These are phyloP conservation scores for Coprinopsis strossmayeri DNA, from an alignment of 768 basidiomycete genomes.

Conservation along the genomic window DNA sequence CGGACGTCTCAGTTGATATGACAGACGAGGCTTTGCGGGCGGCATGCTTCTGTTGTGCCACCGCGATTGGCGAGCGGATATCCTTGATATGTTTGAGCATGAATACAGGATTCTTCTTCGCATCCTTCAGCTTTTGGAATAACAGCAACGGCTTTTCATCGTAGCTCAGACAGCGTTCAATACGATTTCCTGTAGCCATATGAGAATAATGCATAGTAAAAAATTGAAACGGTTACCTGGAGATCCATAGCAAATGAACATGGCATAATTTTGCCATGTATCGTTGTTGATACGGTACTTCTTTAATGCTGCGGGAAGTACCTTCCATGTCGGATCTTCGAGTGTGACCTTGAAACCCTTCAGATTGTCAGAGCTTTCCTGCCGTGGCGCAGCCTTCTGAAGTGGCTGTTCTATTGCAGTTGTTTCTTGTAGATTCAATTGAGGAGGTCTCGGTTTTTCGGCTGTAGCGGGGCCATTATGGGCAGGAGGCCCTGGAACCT, in stretches of 20 bases:
- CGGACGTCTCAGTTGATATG: slow-evolving; percentile 34
- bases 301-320: slow-evolving; percentile 94
- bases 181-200: slow-evolving; percentile 50
- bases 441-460: slow-evolving; percentile 28
- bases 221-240: slow-evolving; percentile 47
- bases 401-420: slow-evolving; percentile 25
- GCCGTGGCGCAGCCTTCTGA: slow-evolving; percentile 45
- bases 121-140: slow-evolving; percentile 96
- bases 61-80: slow-evolving; percentile 93
- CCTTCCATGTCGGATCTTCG: slow-evolving; percentile 98
- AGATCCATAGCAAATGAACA: slow-evolving; percentile 98
- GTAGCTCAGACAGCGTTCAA: slow-evolving; percentile 92
- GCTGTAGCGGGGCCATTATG: slow-evolving; percentile 15
- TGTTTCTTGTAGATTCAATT: slow-evolving; percentile 26
- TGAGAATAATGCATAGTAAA: not conserved
- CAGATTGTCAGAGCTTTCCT: slow-evolving; percentile 69
- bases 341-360: slow-evolving; percentile 97
- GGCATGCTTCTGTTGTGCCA: slow-evolving; percentile 94
- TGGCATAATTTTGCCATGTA: slow-evolving; percentile 98
- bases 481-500: slow-evolving; percentile 22
- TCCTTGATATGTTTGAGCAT: slow-evolving; percentile 98
- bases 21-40: slow-evolving; percentile 70
- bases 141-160: slow-evolving; percentile 96
- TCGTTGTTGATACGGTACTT: slow-evolving; percentile 99
- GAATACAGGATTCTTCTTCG: slow-evolving; percentile 97